Percentiles rank a stretch among this genome's conserved stretches.
phyloP scores from a whole-genome alignment of 1,139 yeast genomes.

The Yamadazyma jaroonii region DNA sequence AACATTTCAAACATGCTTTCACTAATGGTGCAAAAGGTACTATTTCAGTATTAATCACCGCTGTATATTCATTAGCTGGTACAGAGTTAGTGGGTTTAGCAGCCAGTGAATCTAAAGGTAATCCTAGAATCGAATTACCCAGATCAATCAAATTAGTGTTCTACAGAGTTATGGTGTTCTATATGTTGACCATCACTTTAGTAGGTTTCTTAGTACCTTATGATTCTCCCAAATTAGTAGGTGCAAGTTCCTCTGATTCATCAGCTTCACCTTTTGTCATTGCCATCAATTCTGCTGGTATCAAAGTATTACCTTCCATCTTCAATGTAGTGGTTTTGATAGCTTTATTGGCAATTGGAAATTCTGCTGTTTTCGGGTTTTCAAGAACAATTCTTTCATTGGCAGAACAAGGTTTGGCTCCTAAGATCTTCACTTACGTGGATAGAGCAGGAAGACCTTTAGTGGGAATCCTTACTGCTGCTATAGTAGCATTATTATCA shows the following conservation, averaged over 20 bases:
- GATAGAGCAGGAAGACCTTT: constrained; percentile 44
- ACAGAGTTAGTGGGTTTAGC: constrained; percentile 45
- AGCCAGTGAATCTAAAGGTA: constrained; percentile 35
- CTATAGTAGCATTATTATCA: constrained; percentile 37
- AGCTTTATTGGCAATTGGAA: constrained; percentile 43
- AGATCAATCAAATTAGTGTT: constrained; percentile 44
- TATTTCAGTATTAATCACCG: constrained; percentile 38
- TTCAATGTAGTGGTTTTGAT: constrained; percentile 42
- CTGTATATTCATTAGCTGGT: constrained; percentile 45
- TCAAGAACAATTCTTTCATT: constrained; percentile 41
- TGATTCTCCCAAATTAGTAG: constrained; percentile 26
- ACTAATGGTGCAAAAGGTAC: constrained; percentile 60
- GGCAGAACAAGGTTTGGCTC: constrained; percentile 42
- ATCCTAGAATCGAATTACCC: constrained; percentile 39
- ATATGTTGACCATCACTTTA: constrained; percentile 39
- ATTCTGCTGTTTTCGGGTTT: constrained; percentile 45
- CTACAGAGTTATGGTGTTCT: constrained; percentile 41
- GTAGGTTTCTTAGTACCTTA: constrained; percentile 41
- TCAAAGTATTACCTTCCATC: constrained; percentile 40
- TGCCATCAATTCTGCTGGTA: constrained; percentile 42
- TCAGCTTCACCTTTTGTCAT: constrained; percentile 45
- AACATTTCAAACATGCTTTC: constrained; percentile 58
- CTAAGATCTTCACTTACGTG: constrained; percentile 32
- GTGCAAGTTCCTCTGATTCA: constrained; percentile 25
- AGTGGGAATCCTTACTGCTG: constrained; percentile 34